Evolutionary conservation across 345 rosid species (phyloP).

Genomic region (Boechera divaricarpa): DNA sequence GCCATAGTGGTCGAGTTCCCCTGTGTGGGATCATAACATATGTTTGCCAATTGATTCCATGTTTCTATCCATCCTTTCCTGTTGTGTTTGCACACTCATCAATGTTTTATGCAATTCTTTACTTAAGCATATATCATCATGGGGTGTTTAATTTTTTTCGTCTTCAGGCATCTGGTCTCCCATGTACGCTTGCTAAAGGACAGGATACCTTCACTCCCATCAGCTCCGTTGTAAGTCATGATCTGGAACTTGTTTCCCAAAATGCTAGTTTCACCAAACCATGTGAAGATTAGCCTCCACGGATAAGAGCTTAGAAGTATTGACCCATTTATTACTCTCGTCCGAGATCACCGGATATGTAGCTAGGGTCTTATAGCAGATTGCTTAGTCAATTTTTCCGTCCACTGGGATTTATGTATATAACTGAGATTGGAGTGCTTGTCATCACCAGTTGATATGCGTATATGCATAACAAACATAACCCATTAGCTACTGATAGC

Average conservation of each 20-base stretch:
- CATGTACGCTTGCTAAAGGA: slow-evolving; percentile 93
- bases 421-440: slow-evolving; percentile 1
- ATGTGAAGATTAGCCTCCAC: slow-evolving; percentile 5
- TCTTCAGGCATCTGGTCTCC: slow-evolving; percentile 88
- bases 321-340: background rate
- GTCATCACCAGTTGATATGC: background rate
- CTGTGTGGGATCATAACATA: slow-evolving; percentile 7
- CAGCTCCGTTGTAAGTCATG: slow-evolving; percentile 75
- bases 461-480: background rate
- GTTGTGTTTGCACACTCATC: background rate
- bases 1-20: background rate
- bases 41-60: slow-evolving; percentile 9
- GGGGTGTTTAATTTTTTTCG: slow-evolving; percentile 11
- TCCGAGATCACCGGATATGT: background rate
- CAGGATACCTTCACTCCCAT: slow-evolving; percentile 95
- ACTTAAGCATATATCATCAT: slow-evolving; percentile 4
- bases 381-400: background rate
- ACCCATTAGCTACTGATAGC: slow-evolving; percentile 10
- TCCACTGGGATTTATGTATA: slow-evolving; percentile 5
- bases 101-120: background rate
- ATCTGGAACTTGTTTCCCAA: slow-evolving; percentile 18
- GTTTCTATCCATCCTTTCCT: background rate
- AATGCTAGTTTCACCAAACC: background rate
- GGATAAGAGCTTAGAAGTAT: background rate
- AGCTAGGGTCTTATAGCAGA: slow-evolving; percentile 1